These are phyloP conservation scores for Komagataella mondaviorum DNA, from an alignment of 805 yeast genomes.

Conservation along the genomic window DNA sequence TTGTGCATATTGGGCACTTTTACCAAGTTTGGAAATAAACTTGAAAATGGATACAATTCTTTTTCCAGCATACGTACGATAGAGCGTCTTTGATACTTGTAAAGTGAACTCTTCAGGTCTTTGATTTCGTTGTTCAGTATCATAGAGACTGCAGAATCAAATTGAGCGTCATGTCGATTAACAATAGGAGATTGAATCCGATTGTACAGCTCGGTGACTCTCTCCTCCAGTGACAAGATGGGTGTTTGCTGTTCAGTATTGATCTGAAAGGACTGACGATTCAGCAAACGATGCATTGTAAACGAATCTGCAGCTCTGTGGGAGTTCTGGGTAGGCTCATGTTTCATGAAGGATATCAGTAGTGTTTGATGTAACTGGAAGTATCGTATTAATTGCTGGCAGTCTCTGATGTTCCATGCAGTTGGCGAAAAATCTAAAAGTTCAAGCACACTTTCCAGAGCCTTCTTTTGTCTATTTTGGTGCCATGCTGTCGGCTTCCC, in stretches of 20 bases:
- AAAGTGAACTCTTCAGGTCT: slow-evolving; percentile 38
- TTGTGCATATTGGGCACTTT: background rate
- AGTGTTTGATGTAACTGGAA: slow-evolving; percentile 2
- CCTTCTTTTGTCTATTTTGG: slow-evolving; percentile 14
- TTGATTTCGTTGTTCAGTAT: slow-evolving; percentile 18
- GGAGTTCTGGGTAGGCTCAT: slow-evolving; percentile 6
- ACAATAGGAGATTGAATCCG: slow-evolving; percentile 16
- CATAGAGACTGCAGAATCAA: slow-evolving; percentile 7
- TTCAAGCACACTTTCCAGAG: slow-evolving; percentile 22
- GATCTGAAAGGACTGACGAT: background rate
- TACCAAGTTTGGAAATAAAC: slow-evolving; percentile 11
- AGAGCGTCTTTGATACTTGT: slow-evolving; percentile 48
- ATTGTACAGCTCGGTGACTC: slow-evolving; percentile 21
- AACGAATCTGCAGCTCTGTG: slow-evolving; percentile 7
- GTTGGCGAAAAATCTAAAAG: slow-evolving; percentile 26
- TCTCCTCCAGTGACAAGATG: slow-evolving; percentile 6
- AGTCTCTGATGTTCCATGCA: slow-evolving; percentile 21
- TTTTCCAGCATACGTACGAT: slow-evolving; percentile 43
- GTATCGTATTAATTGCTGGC: slow-evolving; percentile 2
- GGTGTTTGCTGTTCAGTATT: background rate
- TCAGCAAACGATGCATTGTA: slow-evolving; percentile 1
- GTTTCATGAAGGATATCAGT: slow-evolving; percentile 8
- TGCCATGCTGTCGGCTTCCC: slow-evolving; percentile 21
- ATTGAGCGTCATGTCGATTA: background rate
- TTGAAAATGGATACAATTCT: slow-evolving; percentile 23